Evolutionary conservation across 164 flowering plant species (phyloP).

Genomic region (Liquidambar formosana): DNA sequence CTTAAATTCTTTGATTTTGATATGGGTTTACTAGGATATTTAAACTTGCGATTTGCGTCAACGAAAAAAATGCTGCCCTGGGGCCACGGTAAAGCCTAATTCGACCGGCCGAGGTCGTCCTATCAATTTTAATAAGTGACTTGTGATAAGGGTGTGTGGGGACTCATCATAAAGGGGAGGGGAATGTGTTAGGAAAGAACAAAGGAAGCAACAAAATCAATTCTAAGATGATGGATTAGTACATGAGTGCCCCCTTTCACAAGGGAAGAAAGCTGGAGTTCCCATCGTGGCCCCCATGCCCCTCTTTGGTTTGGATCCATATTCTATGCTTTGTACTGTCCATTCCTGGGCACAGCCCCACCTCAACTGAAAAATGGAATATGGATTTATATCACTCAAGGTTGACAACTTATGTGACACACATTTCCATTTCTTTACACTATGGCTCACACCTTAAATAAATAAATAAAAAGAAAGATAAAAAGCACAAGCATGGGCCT

Average conservation of each 20-base stretch:
- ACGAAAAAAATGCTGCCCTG: background rate
- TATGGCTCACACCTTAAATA: background rate
- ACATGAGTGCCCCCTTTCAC: constrained; percentile 32
- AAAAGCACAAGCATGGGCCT: constrained; percentile 25
- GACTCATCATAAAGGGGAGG: background rate
- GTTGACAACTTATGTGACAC: constrained; percentile 33
- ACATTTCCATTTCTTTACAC: constrained; percentile 9
- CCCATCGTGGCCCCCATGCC: constrained; percentile 34
- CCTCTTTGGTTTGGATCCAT: constrained; percentile 24
- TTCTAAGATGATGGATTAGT: constrained; percentile 16
- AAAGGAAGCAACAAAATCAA: constrained; percentile 34
- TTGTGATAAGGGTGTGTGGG: constrained; percentile 8
- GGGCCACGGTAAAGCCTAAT: too few relatives aligned
- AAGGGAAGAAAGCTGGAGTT: constrained; percentile 33
- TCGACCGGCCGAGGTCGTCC: constrained; percentile 6
- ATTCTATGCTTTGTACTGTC: constrained; percentile 33
- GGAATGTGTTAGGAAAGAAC: constrained; percentile 15
- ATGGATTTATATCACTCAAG: constrained; percentile 18
- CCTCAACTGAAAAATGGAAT: constrained; percentile 25
- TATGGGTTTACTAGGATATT: too few relatives aligned
- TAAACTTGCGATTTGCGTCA: too few relatives aligned
- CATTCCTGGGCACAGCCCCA: constrained; percentile 13
- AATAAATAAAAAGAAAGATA: background rate
- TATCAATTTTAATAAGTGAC: constrained; percentile 13
- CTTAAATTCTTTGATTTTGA: too few relatives aligned